phyloP scores from a whole-genome alignment of 2,329 filamentous ascomycete genomes.

The Penicillium sumatraense region DNA sequence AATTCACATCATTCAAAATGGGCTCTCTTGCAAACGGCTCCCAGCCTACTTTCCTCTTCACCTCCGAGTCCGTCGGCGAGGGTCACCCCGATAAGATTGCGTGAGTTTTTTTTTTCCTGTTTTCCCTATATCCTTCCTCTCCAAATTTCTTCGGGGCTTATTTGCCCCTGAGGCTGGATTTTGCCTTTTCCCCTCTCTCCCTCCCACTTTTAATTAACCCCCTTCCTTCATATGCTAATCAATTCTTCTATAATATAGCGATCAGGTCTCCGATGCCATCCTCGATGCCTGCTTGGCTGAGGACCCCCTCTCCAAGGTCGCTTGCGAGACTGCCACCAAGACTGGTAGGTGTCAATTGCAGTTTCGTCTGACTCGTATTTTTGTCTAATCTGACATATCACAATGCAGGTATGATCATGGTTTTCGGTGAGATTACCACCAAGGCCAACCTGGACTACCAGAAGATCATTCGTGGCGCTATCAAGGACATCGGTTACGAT shows the following conservation, averaged over 20 bases:
- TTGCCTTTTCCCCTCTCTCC: neutral
- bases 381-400: constrained; percentile 17
- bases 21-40: constrained; percentile 57
- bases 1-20: constrained; percentile 57
- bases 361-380: constrained; percentile 7
- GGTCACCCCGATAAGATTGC: constrained; percentile 96
- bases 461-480: constrained; percentile 88
- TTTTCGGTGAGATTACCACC: constrained; percentile 98
- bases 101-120: constrained; percentile 46
- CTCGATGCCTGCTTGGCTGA: constrained; percentile 96
- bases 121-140: neutral
- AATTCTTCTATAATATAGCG: constrained; percentile 51
- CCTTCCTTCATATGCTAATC: constrained; percentile 21
- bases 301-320: constrained; percentile 97
- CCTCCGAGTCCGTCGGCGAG: constrained; percentile 87
- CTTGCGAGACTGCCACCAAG: constrained; percentile 99
- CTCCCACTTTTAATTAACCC: neutral
- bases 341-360: constrained; percentile 66
- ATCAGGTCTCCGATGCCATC: constrained; percentile 97
- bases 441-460: constrained; percentile 97
- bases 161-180: constrained; percentile 3
- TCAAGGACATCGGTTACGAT: constrained; percentile 99
- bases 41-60: constrained; percentile 75
- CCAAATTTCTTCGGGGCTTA: neutral
- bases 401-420: constrained; percentile 79